A percentile compares a stretch with the other conserved stretches of the same genome.
Evolutionary conservation across 306 rosid genomes (phyloP).

Genomic region (Cyamopsis tetragonoloba): DNA sequence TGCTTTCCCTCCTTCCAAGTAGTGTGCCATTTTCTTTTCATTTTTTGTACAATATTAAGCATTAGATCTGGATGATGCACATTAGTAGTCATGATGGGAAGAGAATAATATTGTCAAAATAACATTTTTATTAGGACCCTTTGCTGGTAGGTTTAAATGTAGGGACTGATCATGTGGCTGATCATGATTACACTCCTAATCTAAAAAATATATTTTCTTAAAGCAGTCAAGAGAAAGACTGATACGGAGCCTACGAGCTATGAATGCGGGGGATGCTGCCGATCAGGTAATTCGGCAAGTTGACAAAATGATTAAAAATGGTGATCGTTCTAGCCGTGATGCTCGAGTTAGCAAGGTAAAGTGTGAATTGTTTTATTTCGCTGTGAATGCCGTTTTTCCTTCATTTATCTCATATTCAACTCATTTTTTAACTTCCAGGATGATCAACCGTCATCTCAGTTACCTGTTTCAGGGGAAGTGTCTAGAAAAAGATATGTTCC

Average conservation of each 20-base stretch:
- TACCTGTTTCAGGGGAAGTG: slow-evolving; percentile 56
- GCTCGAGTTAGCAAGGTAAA: slow-evolving; percentile 69
- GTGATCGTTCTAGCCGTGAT: slow-evolving; percentile 78
- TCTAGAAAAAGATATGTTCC: slow-evolving; percentile 61
- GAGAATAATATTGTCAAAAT: background rate
- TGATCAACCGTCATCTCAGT: slow-evolving; percentile 60
- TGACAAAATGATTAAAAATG: slow-evolving; percentile 73
- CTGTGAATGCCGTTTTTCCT: background rate
- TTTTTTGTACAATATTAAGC: background rate
- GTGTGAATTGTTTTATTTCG: background rate
- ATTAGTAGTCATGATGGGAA: background rate
- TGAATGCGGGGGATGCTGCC: slow-evolving; percentile 94
- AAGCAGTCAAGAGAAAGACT: slow-evolving; percentile 84
- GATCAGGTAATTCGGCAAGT: slow-evolving; percentile 96
- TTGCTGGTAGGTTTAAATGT: background rate
- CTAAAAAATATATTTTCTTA: slow-evolving; percentile 14
- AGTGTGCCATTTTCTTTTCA: background rate
- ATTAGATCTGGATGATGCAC: background rate
- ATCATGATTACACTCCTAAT: slow-evolving; percentile 8
- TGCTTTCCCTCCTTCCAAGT: slow-evolving; percentile 2
- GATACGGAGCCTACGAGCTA: slow-evolving; percentile 72
- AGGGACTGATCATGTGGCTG: slow-evolving; percentile 4
- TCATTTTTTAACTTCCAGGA: slow-evolving; percentile 50
- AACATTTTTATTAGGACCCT: background rate
- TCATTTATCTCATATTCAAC: background rate